Percentiles rank a stretch among this genome's conserved stretches.
Evolutionary conservation across 1,139 yeast species (phyloP).

Genomic region (Kodamaea sp.): DNA sequence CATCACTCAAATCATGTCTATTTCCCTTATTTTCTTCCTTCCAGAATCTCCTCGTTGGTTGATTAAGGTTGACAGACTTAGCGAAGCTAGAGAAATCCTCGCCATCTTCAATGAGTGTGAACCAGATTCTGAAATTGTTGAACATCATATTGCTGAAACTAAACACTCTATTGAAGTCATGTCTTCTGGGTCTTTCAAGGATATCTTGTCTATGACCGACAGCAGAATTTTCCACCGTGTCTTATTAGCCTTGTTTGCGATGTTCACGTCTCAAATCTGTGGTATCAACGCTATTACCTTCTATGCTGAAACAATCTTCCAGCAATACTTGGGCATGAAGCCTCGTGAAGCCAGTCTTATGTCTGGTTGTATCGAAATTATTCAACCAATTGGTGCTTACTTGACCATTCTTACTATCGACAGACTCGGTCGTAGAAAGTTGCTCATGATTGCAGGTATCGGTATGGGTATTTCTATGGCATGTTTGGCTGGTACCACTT

Average conservation of each 20-base stretch:
- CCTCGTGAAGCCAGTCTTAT: conserved; percentile 28
- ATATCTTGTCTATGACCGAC: too few species aligned
- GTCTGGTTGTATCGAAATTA: conserved; percentile 78
- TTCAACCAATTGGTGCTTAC: conserved; percentile 71
- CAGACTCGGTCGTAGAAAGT: conserved; percentile 67
- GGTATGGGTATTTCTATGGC: neutral
- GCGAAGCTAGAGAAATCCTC: conserved; percentile 11
- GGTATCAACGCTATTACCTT: conserved; percentile 66
- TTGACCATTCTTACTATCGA: conserved; percentile 82
- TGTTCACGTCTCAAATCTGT: too few species aligned
- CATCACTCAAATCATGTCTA: conserved; percentile 21
- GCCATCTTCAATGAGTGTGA: conserved; percentile 12
- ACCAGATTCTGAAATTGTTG: conserved; percentile 3
- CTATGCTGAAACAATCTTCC: conserved; percentile 67
- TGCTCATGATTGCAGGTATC: conserved; percentile 41
- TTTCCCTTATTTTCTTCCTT: conserved; percentile 11
- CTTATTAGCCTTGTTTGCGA: too few species aligned
- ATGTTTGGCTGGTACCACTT: conserved; percentile 1
- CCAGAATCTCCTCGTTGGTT: conserved; percentile 46
- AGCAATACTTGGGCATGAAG: conserved; percentile 21
- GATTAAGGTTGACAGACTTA: conserved; percentile 24
- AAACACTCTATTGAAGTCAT: conserved; percentile 45
- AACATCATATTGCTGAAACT: conserved; percentile 15
- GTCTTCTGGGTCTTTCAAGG: conserved; percentile 49
- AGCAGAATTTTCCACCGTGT: too few species aligned